Conservation (phyloP, 2,329 filamentous ascomycete genomes). For the Colletotrichum liriopes region DNA sequence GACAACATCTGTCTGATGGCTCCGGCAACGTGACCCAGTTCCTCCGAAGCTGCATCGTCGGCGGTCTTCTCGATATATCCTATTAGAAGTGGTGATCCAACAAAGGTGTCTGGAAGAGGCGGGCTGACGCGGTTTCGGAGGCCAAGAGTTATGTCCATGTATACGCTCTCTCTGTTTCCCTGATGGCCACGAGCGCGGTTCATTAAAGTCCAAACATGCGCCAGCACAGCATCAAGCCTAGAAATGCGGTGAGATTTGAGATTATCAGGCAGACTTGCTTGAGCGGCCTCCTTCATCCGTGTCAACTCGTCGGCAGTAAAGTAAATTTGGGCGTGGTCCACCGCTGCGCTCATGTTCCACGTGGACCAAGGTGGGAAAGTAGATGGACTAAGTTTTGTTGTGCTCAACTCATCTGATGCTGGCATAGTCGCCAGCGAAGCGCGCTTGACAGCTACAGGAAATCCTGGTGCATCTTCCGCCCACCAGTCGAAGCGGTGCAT, state of each 20-base stretch:
- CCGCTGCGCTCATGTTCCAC: conserved; percentile 56
- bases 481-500: conserved; percentile 66
- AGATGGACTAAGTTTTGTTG: conserved; percentile 48
- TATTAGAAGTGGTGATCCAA: conserved; percentile 62
- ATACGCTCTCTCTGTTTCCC: conserved; percentile 50
- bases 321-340: conserved; percentile 55
- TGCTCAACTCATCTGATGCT: background rate
- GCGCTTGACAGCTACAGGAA: conserved; percentile 47
- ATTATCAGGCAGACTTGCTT: conserved; percentile 29
- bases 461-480: conserved; percentile 51
- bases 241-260: conserved; percentile 49
- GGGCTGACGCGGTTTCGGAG: conserved; percentile 56
- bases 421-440: conserved; percentile 49
- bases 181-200: conserved; percentile 56
- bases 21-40: conserved; percentile 47
- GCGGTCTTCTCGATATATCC: conserved; percentile 50
- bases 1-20: conserved; percentile 54
- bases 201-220: conserved; percentile 62
- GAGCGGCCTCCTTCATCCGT: conserved; percentile 50
- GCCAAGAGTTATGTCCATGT: conserved; percentile 59
- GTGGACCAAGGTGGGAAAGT: conserved; percentile 58
- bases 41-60: background rate
- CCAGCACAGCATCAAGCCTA: conserved; percentile 61
- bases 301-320: conserved; percentile 55
- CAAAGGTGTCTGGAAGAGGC: conserved; percentile 57